Base-by-base conservation (phyloP, 108 stramenopile species). In the Parietichytrium sp. region DNA sequence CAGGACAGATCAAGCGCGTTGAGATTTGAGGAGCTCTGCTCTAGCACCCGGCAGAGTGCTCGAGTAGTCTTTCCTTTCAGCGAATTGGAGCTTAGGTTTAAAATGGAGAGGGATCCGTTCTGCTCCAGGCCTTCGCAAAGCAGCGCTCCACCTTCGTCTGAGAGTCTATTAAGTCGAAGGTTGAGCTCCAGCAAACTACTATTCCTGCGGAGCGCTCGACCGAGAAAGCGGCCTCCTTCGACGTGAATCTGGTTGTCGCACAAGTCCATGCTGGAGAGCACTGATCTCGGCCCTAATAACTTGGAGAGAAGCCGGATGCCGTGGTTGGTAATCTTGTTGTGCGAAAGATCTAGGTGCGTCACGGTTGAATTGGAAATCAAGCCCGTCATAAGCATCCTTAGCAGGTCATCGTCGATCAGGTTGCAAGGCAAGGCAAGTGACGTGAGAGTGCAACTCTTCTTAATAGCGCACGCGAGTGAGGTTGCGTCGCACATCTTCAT, bases 261-360 rank as follows among this genome's bases (percentile, higher is more conserved):
- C n/a, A 91, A 78, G 45, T 89, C 82, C 15, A 91, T 84, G 8
- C 78, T 51, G 3, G 88, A 84, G n/a, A 91, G 52, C 8, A 90
- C 91, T 48, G 84, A 83, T 13, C 52, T 53, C 16, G 80, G 84
- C 2, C 86, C 90, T 4, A 91, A 82, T 13, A 90, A 81, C 54
- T 88, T 88, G 15, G 83, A 48, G 2, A 91, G 87, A 2, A 91
- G 81, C 29, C 90, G 53, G 6, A 61, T 54, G 49, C 90, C 90
- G 54, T 89, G 88, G 80, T 88, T 87, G 4, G 90, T 88, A 50
- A 91, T 91, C 55, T 88, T 88, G 82, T 91, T 91, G 88, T 91
- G 91, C 33, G 83, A 82, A 10, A 91, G 52, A 78, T 91, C 91
- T 29, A 91, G 82, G 54, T 88, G 83, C n/a, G 91, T 91, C 30